Evolutionary conservation across 805 yeast species (phyloP), one percentile per base, ranked within the genome.

Genomic region (Isabelozyma heimii): DNA sequence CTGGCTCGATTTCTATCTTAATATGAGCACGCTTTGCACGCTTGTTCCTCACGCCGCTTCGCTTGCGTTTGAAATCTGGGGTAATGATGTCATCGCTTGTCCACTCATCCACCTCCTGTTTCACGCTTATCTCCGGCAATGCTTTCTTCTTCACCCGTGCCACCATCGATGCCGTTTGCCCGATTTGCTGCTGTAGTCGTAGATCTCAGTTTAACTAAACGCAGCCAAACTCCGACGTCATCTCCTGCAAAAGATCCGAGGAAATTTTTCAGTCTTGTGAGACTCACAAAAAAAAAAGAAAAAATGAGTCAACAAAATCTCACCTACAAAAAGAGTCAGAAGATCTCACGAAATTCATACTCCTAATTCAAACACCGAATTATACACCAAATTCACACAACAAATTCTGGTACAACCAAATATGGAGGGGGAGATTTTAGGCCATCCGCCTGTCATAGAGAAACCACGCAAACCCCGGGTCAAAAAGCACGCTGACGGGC

Each of bases 1-100:
- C 44, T 45, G 6, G 37, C 40, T 41, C 47, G 44, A 37, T 28
- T 43, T 14, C 38, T 9, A 30, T 24, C 47, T 35, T 24, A 37
- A 37, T 37, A 37, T 37, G 40, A 9, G 16, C 10, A 12, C 16
- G 20, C 14, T 37, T 6, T 20, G 24, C 14, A 13, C 37, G 13
- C 37, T 3, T 14, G 14, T 33, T 37, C 4, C 10, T 14, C 14
- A 12, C 40, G 5, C 20, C 16, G 20, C 5, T n/a, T 30, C 35
- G 10, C n/a, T 13, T 30, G 4, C 16, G 20, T n/a, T 37, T 37
- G 40, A 16, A 14, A 37, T 37, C 40, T 37, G 40, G 40, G 20
- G 16, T 16, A 14, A 14, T 14, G 20, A 16, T 16, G 20, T 14
- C 40, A 37, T 37, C 20, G 20, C 40, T 37, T 16, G 3, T n/a